Percentiles rank a stretch among this genome's conserved stretches.
Conservation (phyloP, 257 asterid genomes). For the Craterostigma plantagineum region DNA sequence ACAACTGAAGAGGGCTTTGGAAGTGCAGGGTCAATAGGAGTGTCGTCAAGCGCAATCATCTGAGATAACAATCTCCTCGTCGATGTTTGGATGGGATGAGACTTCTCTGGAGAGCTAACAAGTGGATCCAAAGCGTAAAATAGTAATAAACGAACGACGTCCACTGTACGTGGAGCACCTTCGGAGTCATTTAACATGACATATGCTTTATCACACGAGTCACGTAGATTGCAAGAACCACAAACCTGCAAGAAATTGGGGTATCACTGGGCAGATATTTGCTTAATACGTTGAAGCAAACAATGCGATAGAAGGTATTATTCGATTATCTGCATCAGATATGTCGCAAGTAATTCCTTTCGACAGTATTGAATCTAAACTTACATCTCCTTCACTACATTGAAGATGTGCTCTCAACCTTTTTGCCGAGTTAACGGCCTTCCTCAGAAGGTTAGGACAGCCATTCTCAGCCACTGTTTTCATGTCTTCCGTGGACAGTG, state of each 20-base stretch:
- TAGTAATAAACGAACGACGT: slow-evolving; percentile 56
- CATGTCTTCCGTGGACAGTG: slow-evolving; percentile 44
- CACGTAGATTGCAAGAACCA: slow-evolving; percentile 57
- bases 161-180: slow-evolving; percentile 60
- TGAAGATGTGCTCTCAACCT: slow-evolving; percentile 64
- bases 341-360: not conserved
- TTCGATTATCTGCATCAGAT: too few species aligned
- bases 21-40: slow-evolving; percentile 33
- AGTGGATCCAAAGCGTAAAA: slow-evolving; percentile 57
- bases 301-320: too few species aligned
- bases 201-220: slow-evolving; percentile 81
- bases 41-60: slow-evolving; percentile 62
- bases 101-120: slow-evolving; percentile 29
- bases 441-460: slow-evolving; percentile 62
- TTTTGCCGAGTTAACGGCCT: slow-evolving; percentile 76
- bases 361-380: slow-evolving; percentile 9
- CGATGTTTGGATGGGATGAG: slow-evolving; percentile 40
- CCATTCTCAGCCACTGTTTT: slow-evolving; percentile 59
- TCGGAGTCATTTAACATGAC: slow-evolving; percentile 39
- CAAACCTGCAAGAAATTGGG: slow-evolving; percentile 44
- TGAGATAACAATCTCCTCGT: slow-evolving; percentile 53
- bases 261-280: slow-evolving; percentile 3
- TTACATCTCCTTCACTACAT: slow-evolving; percentile 72
- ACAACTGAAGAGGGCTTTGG: slow-evolving; percentile 25
- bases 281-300: not conserved